phyloP scores from a whole-genome alignment of 257 asterid genomes.

The Gentiana straminea region DNA sequence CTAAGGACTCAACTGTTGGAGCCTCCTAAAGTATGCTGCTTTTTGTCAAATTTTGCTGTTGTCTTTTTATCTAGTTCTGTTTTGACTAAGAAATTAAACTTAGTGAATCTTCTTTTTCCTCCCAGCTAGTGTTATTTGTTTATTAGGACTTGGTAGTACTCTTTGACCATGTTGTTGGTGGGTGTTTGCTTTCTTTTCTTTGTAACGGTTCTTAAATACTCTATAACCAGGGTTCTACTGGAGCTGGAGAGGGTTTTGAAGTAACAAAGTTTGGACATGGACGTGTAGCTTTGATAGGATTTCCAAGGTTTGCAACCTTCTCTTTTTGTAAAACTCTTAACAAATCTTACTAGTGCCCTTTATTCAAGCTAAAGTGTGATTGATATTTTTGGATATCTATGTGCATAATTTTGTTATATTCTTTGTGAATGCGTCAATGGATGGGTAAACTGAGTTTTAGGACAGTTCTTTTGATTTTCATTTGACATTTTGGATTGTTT shows the following conservation, averaged over 20 bases:
- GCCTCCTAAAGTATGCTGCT: constrained; percentile 83
- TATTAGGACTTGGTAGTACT: too few relatives aligned
- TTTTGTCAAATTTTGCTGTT: not conserved
- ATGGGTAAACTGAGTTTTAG: constrained; percentile 1
- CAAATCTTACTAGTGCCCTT: too few relatives aligned
- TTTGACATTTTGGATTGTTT: too few relatives aligned
- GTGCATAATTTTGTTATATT: too few relatives aligned
- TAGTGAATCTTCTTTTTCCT: not conserved
- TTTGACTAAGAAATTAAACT: not conserved
- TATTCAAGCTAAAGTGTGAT: too few relatives aligned
- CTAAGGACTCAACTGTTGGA: constrained; percentile 95
- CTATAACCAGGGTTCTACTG: constrained; percentile 76
- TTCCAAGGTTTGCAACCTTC: constrained; percentile 65
- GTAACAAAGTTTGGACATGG: constrained; percentile 97
- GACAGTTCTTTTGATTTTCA: not conserved
- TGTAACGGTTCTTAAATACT: not conserved
- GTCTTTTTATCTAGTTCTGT: not conserved
- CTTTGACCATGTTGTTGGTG: not conserved
- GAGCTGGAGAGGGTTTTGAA: constrained; percentile 99
- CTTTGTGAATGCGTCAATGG: too few relatives aligned
- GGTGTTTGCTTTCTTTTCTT: not conserved
- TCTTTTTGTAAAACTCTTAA: not conserved
- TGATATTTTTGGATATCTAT: too few relatives aligned
- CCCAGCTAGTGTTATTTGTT: not conserved
- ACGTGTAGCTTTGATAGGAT: constrained; percentile 94